Base-by-base conservation (phyloP, 163 green algal genomes). In the Chlorella variabilis region DNA sequence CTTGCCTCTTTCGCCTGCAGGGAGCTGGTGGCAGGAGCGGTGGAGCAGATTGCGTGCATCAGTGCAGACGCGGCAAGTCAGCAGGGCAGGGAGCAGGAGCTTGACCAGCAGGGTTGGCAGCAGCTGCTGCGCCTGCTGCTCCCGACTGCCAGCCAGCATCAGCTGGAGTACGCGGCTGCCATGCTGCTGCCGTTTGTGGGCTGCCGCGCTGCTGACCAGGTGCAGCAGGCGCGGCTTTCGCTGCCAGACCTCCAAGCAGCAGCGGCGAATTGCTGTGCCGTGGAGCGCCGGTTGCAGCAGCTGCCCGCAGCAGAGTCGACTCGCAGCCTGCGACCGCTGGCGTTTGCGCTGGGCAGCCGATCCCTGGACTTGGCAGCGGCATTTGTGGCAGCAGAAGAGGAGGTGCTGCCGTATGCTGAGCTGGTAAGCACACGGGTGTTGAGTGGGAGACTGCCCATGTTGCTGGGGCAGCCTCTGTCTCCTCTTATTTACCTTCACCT, bases 351-450 rank as follows among this genome's bases (percentile, higher is more conserved):
- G 39, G 73, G 56, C 36, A 80, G 73, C 73, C 73, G 73, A 36
- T 69, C 73, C 2, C 54, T 80, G 36, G 73, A 80, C 13, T 1
- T 80, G 73, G 38, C 73, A 25, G 73, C 73, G 4, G 73, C 73
- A 1, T 80, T 80, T 61, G 56, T 5, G 1, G 38, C 56, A 17
- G 73, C 56, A 33, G 73, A 69, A 0, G n/a, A 63, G 27, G 25
- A 80, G 73, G 54, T 33, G 17, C 27, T 80, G 36, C 9, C n/a
- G 0, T 11, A 59, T 18, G 4, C 27, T 17, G 36, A 80, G 15
- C 38, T 80, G 73, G 73, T 80, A 33, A 66, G 67, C 7, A 4
- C 9, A 68, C 2, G 63, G 9, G n/a, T 42, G 15, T 38, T 20
- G 11, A 2, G 36, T 51, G 29, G 62, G 34, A 31, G 7, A 9